A percentile compares a stretch with the other conserved stretches of the same genome.
phyloP scores from a whole-genome alignment of 2,329 filamentous ascomycete species.

The Pseudogymnoascus sp. region DNA sequence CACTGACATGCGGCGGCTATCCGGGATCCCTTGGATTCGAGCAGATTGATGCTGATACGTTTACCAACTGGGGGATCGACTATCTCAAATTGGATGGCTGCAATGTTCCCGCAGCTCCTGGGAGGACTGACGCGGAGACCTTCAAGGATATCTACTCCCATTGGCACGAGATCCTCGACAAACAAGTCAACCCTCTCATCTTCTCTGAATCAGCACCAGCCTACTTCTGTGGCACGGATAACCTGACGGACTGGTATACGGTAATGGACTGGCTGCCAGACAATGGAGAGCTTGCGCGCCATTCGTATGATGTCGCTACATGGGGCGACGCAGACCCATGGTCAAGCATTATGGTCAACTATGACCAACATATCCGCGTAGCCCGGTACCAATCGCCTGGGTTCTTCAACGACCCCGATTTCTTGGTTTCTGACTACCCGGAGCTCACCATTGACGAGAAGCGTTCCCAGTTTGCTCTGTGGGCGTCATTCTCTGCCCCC shows the following conservation, averaged over 20 bases:
- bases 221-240: conserved; percentile 43
- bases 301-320: conserved; percentile 29
- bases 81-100: conserved; percentile 56
- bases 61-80: conserved; percentile 52
- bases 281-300: conserved; percentile 31
- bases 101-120: conserved; percentile 25
- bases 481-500: conserved; percentile 24
- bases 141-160: conserved; percentile 33
- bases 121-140: conserved; percentile 29
- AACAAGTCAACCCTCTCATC: conserved; percentile 26
- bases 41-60: conserved; percentile 47
- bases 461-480: conserved; percentile 17
- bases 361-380: conserved; percentile 31
- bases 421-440: conserved; percentile 9
- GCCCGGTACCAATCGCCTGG: conserved; percentile 29
- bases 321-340: conserved; percentile 29
- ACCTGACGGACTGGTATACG: conserved; percentile 33
- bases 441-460: conserved; percentile 11
- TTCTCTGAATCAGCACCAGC: conserved; percentile 34
- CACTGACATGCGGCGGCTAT: conserved; percentile 44
- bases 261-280: conserved; percentile 40
- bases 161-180: conserved; percentile 35
- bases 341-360: conserved; percentile 43
- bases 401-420: conserved; percentile 22
- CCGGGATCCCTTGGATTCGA: conserved; percentile 50